Percentiles rank a stretch among this genome's conserved stretches.
Evolutionary conservation across 164 flowering plant genomes (phyloP).

Genomic region (Umbilicus rupestris): DNA sequence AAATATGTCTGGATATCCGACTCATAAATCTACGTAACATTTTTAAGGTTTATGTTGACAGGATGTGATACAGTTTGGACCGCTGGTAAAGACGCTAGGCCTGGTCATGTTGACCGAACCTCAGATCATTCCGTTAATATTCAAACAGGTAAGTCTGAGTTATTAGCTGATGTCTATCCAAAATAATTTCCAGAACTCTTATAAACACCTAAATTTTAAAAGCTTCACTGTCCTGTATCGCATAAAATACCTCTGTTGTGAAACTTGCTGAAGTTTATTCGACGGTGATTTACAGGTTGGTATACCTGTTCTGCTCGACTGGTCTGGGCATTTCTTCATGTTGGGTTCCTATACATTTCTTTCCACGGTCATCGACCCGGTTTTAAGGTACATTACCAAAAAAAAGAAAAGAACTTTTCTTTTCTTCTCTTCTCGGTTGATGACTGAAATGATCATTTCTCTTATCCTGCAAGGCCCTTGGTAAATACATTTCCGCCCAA

Average conservation of each 20-base stretch:
- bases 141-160: slow-evolving; percentile 53
- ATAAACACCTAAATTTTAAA: background rate
- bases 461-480: slow-evolving; percentile 41
- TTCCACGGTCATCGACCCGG: slow-evolving; percentile 59
- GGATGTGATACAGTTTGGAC: slow-evolving; percentile 94
- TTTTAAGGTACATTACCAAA: slow-evolving; percentile 43
- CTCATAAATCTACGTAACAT: background rate
- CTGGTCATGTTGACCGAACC: slow-evolving; percentile 75
- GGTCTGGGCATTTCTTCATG: slow-evolving; percentile 85
- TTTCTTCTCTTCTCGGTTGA: background rate
- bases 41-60: slow-evolving; percentile 15
- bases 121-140: slow-evolving; percentile 77
- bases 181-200: background rate
- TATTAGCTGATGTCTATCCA: background rate
- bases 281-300: slow-evolving; percentile 53
- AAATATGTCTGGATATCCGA: background rate
- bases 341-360: slow-evolving; percentile 77
- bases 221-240: background rate
- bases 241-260: too few species aligned
- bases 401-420: too few species aligned
- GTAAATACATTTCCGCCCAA: slow-evolving; percentile 43
- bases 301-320: slow-evolving; percentile 66
- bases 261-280: background rate
- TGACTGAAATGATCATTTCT: background rate
- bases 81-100: slow-evolving; percentile 82